phyloP scores from a whole-genome alignment of 768 basidiomycete species.

The Vishniacozyma victoriae region DNA sequence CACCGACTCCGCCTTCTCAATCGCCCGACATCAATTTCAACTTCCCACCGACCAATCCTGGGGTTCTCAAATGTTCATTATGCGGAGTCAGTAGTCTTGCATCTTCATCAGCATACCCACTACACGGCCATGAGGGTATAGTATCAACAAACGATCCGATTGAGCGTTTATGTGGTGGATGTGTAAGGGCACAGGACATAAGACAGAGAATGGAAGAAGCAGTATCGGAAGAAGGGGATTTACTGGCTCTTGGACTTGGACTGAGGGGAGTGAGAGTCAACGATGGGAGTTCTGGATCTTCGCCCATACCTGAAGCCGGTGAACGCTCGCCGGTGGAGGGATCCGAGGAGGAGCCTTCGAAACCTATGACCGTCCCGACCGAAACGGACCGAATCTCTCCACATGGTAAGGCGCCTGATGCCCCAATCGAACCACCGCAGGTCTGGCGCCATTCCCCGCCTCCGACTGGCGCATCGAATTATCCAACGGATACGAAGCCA shows the following conservation, averaged over 20 bases:
- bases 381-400: conserved; percentile 1
- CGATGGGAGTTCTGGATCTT: background rate
- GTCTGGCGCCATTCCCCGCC: background rate
- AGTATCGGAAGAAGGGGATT: background rate
- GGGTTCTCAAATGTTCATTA: conserved; percentile 29
- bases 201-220: background rate
- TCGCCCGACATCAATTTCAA: conserved; percentile 1
- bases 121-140: conserved; percentile 9
- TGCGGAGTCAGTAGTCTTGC: conserved; percentile 24
- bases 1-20: conserved; percentile 1
- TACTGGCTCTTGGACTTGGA: conserved; percentile 7
- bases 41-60: no score
- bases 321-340: no score
- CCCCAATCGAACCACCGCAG: no score
- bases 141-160: conserved; percentile 23
- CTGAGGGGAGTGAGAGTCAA: background rate
- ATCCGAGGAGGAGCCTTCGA: no score
- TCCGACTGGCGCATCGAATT: background rate
- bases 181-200: conserved; percentile 6
- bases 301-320: background rate
- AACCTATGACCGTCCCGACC: no score
- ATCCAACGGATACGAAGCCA: no score
- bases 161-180: conserved; percentile 31
- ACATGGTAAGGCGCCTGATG: background rate
- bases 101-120: background rate